Evolutionary conservation across 371 early-diverging fungal genomes (phyloP).

Genomic region (Thermomucor indicae-seudaticae): DNA sequence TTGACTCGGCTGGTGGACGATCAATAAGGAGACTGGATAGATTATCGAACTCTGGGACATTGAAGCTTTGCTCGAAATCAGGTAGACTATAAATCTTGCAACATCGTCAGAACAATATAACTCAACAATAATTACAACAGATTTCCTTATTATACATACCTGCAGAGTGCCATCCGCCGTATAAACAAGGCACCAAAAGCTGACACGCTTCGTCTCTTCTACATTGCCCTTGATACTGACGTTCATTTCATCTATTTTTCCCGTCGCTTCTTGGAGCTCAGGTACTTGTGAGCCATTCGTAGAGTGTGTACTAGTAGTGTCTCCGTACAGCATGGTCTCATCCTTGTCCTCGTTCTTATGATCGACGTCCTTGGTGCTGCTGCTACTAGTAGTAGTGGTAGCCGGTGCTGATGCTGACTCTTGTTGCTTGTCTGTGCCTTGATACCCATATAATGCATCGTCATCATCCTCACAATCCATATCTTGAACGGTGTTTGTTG

Average conservation of each 20-base stretch:
- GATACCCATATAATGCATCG: constrained; percentile 16
- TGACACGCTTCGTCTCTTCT: constrained; percentile 19
- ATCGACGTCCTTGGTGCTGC: too few species aligned
- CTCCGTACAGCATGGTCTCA: constrained; percentile 21
- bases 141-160: constrained; percentile 8
- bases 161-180: constrained; percentile 25
- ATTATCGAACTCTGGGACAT: constrained; percentile 61
- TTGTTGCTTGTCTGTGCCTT: background rate
- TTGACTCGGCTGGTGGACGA: constrained; percentile 1
- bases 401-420: too few species aligned
- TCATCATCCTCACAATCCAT: constrained; percentile 29
- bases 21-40: constrained; percentile 61
- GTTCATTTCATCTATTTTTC: constrained; percentile 35
- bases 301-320: background rate
- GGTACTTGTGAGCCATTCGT: background rate
- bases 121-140: background rate
- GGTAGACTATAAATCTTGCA: constrained; percentile 65
- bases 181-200: constrained; percentile 38
- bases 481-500: too few species aligned
- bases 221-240: constrained; percentile 33
- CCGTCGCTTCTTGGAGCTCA: constrained; percentile 4
- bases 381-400: too few species aligned
- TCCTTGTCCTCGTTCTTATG: too few species aligned
- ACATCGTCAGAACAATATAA: background rate
- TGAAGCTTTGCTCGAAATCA: constrained; percentile 64